Evolutionary conservation across 2,329 filamentous ascomycete species (phyloP).

Genomic region (Penicillium sp.): DNA sequence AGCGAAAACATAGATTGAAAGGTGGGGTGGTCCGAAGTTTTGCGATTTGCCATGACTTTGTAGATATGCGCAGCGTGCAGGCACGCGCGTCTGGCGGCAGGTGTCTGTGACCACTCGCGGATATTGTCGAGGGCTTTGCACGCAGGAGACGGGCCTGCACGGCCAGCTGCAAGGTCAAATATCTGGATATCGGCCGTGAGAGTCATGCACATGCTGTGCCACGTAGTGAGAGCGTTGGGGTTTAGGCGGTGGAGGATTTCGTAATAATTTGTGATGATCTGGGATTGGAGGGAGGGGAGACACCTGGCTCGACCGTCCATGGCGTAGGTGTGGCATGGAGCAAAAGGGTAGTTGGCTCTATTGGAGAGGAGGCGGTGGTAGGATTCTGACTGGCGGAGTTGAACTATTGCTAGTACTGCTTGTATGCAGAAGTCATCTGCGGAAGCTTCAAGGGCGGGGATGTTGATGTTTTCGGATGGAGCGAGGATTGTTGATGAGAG

Average conservation of each 20-base stretch:
- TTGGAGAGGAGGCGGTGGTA: constrained; percentile 38
- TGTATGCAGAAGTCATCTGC: constrained; percentile 33
- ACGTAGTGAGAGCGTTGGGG: constrained; percentile 44
- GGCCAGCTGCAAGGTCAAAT: constrained; percentile 47
- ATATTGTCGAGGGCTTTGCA: constrained; percentile 45
- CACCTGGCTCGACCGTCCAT: constrained; percentile 42
- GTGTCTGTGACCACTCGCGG: constrained; percentile 44
- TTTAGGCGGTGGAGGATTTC: constrained; percentile 38
- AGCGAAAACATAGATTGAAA: constrained; percentile 45
- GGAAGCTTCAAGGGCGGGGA: constrained; percentile 28
- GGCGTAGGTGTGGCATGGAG: constrained; percentile 41
- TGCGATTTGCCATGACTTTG: constrained; percentile 44
- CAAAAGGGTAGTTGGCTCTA: constrained; percentile 33
- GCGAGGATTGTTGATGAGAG: constrained; percentile 28
- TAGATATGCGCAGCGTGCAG: constrained; percentile 48
- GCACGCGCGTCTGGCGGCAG: constrained; percentile 43
- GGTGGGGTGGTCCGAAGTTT: constrained; percentile 46
- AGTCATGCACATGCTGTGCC: constrained; percentile 48
- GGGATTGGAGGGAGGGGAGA: constrained; percentile 28
- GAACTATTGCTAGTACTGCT: constrained; percentile 33
- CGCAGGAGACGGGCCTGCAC: constrained; percentile 41
- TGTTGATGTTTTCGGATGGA: constrained; percentile 29
- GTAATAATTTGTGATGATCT: constrained; percentile 32
- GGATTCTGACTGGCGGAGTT: constrained; percentile 37
- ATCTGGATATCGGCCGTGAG: constrained; percentile 46